Percentiles rank a stretch among this genome's conserved stretches.
Evolutionary conservation across 2,329 filamentous ascomycete genomes (phyloP).

Genomic region (Xylaria sp.): DNA sequence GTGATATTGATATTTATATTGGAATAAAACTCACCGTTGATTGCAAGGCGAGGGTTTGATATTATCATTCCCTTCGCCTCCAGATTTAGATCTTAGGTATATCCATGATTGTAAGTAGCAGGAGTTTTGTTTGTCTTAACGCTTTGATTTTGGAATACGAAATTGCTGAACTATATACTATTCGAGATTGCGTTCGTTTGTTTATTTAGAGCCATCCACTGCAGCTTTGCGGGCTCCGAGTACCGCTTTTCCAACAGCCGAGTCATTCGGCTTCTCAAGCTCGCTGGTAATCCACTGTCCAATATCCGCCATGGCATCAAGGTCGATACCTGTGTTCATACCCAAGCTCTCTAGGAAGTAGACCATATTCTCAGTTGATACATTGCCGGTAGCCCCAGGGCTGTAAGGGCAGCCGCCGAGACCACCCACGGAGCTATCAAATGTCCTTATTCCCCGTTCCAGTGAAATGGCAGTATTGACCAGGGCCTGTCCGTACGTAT

Average conservation of each 20-base stretch:
- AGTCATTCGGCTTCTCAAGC: constrained; percentile 59
- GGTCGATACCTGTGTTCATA: constrained; percentile 67
- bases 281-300: constrained; percentile 68
- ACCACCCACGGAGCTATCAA: constrained; percentile 74
- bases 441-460: constrained; percentile 70
- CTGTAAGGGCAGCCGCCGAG: constrained; percentile 76
- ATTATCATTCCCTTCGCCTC: neutral
- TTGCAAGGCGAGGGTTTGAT: neutral
- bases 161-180: constrained; percentile 13
- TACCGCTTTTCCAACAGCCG: constrained; percentile 50
- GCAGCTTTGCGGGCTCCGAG: constrained; percentile 46
- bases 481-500: constrained; percentile 76
- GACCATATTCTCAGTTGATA: constrained; percentile 59
- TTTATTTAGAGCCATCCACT: constrained; percentile 18
- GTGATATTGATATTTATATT: neutral
- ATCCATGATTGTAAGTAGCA: neutral
- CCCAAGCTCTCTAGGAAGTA: constrained; percentile 65
- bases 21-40: neutral
- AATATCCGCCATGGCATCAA: constrained; percentile 64
- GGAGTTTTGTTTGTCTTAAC: neutral
- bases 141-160: neutral
- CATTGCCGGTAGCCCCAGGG: constrained; percentile 75
- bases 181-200: neutral
- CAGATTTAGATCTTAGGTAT: neutral
- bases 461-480: constrained; percentile 74